These are phyloP conservation scores for Fragilaria crotonensis DNA, from an alignment of 108 stramenopile genomes.

Conservation along the genomic window DNA sequence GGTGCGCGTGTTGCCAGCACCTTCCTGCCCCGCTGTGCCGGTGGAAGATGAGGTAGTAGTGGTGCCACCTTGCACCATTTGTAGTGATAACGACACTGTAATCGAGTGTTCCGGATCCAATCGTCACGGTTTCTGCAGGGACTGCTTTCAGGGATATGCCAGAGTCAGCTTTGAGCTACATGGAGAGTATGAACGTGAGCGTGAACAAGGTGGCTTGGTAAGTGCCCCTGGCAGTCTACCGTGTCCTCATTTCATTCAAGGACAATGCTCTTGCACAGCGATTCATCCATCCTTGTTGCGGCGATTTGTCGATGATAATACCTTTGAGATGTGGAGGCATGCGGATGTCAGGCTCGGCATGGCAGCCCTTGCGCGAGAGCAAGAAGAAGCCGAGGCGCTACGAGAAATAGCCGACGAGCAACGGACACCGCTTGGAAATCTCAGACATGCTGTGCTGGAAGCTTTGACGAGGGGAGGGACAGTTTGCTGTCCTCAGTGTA, in stretches of 20 bases:
- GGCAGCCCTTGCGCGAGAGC: neutral
- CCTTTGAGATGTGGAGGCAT: neutral
- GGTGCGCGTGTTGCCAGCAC: too few species aligned
- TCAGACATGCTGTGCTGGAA: neutral
- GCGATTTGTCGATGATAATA: neutral
- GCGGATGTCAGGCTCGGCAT: neutral
- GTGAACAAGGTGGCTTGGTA: neutral
- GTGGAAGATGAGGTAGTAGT: too few species aligned
- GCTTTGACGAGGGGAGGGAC: neutral
- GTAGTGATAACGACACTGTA: too few species aligned
- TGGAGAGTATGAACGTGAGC: slow-evolving; percentile 1
- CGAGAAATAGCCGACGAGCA: neutral
- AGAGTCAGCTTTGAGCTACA: neutral
- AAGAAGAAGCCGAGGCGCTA: neutral
- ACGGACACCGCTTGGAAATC: neutral
- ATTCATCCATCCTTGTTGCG: neutral
- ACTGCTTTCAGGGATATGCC: slow-evolving; percentile 5
- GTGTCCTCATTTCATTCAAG: neutral
- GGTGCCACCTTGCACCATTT: too few species aligned
- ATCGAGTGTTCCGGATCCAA: slow-evolving; percentile 3
- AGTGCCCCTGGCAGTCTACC: neutral
- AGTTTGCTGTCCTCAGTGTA: neutral
- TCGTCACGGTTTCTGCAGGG: slow-evolving; percentile 1
- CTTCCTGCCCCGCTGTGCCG: too few species aligned
- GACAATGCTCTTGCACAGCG: neutral